phyloP scores from a whole-genome alignment of 1,139 yeast genomes.

The Debaryomyces coudertii region DNA sequence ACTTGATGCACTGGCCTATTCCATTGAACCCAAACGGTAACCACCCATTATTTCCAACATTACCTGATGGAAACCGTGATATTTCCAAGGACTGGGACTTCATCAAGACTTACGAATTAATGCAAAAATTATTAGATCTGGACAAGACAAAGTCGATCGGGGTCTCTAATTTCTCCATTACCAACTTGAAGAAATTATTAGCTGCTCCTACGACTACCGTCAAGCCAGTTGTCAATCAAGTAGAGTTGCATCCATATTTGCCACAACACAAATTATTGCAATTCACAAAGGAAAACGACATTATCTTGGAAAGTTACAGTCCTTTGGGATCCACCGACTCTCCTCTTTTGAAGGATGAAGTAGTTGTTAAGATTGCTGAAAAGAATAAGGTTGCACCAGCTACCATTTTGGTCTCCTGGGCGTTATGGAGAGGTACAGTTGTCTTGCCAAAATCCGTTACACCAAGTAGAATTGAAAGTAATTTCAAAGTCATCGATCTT shows the following conservation, averaged over 20 bases:
- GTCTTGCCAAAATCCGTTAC: conserved; percentile 76
- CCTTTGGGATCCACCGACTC: conserved; percentile 77
- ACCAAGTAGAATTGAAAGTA: conserved; percentile 59
- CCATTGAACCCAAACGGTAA: conserved; percentile 47
- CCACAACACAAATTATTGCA: conserved; percentile 69
- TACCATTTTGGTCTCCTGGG: conserved; percentile 71
- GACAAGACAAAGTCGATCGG: conserved; percentile 72
- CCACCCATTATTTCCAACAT: conserved; percentile 35
- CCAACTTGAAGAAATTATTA: conserved; percentile 52
- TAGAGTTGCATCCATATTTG: conserved; percentile 74
- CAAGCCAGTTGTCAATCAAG: conserved; percentile 73
- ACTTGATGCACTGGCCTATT: conserved; percentile 83
- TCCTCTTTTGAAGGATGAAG: conserved; percentile 58
- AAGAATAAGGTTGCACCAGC: conserved; percentile 61
- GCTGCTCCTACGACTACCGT: conserved; percentile 52
- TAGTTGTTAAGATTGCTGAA: conserved; percentile 55
- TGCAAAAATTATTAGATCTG: conserved; percentile 58
- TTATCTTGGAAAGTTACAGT: conserved; percentile 72
- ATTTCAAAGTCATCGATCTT: conserved; percentile 55
- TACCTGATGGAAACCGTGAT: conserved; percentile 29
- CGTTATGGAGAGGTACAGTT: conserved; percentile 65
- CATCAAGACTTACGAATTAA: conserved; percentile 63
- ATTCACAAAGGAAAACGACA: conserved; percentile 55
- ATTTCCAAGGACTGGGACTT: conserved; percentile 51
- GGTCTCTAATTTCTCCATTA: conserved; percentile 71